Evolutionary conservation across 768 basidiomycete species (phyloP).

Genomic region (Dacryopinax spathularia): DNA sequence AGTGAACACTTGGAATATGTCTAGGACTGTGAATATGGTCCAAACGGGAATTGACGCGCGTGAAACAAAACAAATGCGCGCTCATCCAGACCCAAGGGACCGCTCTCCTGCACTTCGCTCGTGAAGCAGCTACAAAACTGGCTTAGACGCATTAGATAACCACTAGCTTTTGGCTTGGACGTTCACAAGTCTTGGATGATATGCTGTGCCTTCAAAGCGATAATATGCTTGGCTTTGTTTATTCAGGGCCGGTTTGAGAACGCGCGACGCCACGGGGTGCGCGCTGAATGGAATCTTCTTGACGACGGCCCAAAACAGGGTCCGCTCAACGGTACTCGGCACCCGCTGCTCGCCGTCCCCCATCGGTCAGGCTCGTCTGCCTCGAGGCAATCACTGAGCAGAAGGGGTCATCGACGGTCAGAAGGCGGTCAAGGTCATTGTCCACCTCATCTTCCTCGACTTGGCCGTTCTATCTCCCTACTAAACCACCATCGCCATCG

Average conservation of each 20-base stretch:
- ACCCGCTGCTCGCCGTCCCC: neutral
- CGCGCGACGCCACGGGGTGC: neutral
- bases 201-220: too few species aligned
- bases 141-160: too few species aligned
- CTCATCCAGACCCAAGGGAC: too few species aligned
- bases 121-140: too few species aligned
- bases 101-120: too few species aligned
- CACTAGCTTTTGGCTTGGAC: too few species aligned
- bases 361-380: neutral
- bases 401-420: neutral
- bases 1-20: too few species aligned
- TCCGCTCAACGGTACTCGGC: neutral
- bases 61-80: neutral
- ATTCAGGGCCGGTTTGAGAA: slow-evolving; percentile 1
- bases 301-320: neutral
- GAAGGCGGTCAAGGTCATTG: neutral
- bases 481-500: neutral
- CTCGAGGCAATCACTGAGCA: neutral
- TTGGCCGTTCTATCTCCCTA: too few species aligned
- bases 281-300: neutral
- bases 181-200: too few species aligned
- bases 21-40: neutral
- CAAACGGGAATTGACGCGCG: neutral
- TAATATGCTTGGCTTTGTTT: neutral
- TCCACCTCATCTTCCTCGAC: too few species aligned